These are phyloP conservation scores for Parachaetomium inaequale DNA, from an alignment of 495 filamentous ascomycete species.

Conservation along the genomic window DNA sequence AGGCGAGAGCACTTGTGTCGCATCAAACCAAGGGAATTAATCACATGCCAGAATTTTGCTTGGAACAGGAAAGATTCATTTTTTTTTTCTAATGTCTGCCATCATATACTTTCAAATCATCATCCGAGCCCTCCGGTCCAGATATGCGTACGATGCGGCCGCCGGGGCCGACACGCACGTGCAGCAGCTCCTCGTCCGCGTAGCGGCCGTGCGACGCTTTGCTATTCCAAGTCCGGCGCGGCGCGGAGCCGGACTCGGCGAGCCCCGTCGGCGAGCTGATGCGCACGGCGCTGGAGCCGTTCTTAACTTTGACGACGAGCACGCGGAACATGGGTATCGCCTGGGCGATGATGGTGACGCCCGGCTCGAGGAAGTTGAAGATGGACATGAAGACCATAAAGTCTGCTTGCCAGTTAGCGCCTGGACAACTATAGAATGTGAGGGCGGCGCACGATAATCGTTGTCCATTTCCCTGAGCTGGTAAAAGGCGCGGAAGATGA, in stretches of 20 bases:
- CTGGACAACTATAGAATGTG: neutral
- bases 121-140: neutral
- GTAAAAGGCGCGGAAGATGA: conserved; percentile 24
- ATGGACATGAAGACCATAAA: conserved; percentile 27
- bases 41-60: no score
- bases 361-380: conserved; percentile 27
- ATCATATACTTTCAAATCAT: neutral
- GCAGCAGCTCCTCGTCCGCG: neutral
- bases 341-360: conserved; percentile 25
- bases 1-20: no score
- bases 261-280: conserved; percentile 6
- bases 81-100: neutral
- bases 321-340: conserved; percentile 27
- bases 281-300: neutral
- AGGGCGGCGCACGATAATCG: conserved; percentile 18
- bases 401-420: conserved; percentile 9
- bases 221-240: neutral
- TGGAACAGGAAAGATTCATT: neutral
- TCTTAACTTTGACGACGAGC: conserved; percentile 19
- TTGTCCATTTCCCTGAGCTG: conserved; percentile 15
- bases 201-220: neutral
- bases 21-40: no score
- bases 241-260: neutral
- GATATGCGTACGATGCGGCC: neutral
- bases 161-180: neutral